phyloP scores from a whole-genome alignment of 768 basidiomycete genomes.

The Collybia sordida region DNA sequence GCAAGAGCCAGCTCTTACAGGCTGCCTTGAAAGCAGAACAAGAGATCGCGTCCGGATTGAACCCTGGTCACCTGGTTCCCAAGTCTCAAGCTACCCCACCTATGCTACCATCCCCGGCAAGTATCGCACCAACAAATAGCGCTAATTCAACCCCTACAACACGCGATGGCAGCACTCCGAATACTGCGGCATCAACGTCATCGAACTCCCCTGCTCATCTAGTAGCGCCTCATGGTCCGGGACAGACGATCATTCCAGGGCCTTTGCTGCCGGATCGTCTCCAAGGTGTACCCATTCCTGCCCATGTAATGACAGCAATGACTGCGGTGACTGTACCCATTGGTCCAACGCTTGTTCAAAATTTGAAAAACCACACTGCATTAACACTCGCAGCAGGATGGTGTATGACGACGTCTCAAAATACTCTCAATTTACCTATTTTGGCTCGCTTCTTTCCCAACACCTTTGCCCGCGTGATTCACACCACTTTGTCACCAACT shows the following conservation, averaged over 20 bases:
- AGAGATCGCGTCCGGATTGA: constrained; percentile 24
- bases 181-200: constrained; percentile 31
- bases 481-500: constrained; percentile 55
- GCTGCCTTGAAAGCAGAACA: constrained; percentile 41
- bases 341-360: constrained; percentile 37
- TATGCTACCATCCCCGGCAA: constrained; percentile 80
- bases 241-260: constrained; percentile 33
- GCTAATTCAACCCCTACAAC: constrained; percentile 77
- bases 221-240: constrained; percentile 26
- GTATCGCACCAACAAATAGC: constrained; percentile 64
- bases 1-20: constrained; percentile 35
- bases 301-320: constrained; percentile 43
- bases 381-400: constrained; percentile 40
- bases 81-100: constrained; percentile 54
- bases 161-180: constrained; percentile 57
- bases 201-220: constrained; percentile 29
- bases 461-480: constrained; percentile 73
- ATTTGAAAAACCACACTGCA: constrained; percentile 40
- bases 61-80: constrained; percentile 27
- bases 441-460: constrained; percentile 71
- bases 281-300: constrained; percentile 36
- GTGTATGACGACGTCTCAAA: constrained; percentile 51
- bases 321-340: constrained; percentile 43
- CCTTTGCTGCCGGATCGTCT: constrained; percentile 38
- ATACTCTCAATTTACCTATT: constrained; percentile 61